These are phyloP conservation scores for Dimocarpus longan DNA, from an alignment of 345 rosid species.

Conservation along the genomic window DNA sequence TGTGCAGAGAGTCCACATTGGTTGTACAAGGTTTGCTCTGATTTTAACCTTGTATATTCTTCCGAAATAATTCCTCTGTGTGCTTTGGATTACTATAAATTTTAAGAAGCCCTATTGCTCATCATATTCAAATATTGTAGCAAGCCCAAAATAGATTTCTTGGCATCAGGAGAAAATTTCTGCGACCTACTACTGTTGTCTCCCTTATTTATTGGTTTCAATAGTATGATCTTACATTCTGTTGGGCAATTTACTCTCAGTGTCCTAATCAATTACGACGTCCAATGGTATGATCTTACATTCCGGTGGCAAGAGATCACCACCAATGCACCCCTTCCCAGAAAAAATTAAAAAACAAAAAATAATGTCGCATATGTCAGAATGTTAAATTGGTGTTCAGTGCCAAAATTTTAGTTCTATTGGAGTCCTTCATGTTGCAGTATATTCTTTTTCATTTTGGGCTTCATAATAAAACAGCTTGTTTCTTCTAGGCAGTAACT, in stretches of 20 bases:
- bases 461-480: not conserved
- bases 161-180: not conserved
- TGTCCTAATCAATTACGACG: not conserved
- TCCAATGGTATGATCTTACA: not conserved
- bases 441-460: constrained; percentile 6
- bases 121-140: not conserved
- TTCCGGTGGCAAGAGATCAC: not conserved
- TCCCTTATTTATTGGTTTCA: not conserved
- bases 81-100: not conserved
- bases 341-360: no score
- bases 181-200: not conserved
- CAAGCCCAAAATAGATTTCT: not conserved
- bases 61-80: not conserved
- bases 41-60: not conserved
- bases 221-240: not conserved
- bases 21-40: constrained; percentile 77
- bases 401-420: not conserved
- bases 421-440: not conserved
- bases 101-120: not conserved
- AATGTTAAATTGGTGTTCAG: not conserved
- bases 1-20: constrained; percentile 94
- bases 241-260: not conserved
- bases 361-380: not conserved
- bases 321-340: not conserved
- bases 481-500: not conserved